Base-by-base conservation (phyloP, 2,329 filamentous ascomycete genomes). In the Rutstroemia sp. region DNA sequence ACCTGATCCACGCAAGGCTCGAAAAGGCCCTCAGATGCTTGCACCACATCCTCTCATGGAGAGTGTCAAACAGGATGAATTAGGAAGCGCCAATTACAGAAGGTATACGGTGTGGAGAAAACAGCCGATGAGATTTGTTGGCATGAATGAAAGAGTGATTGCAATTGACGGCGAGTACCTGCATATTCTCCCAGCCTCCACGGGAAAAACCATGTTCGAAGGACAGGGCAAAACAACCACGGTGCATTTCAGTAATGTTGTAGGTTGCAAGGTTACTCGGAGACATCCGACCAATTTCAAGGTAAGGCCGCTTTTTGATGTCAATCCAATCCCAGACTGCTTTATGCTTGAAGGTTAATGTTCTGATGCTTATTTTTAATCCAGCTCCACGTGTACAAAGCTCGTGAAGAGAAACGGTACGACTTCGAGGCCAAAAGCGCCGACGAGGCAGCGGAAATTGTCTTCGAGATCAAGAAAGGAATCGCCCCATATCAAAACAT, bases 151-250 rank as follows among this genome's bases (percentile, higher is more conserved):
- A 64, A 82, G 88, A 57, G 81, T 89, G 9, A 75, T 94, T 44
- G 84, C 87, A 48, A 89, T 95, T 62, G 89, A 92, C 64, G 88
- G 88, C 58, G 89, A 95, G 69, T 94, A 92, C 69, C 83, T 95
- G 60, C 88, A 92, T 71, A 90, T 95, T 64, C 86, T 90, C 79
- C 88, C 89, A 25, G 78, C 81, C 1, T 81, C 80, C 2, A 79
- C 79, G 9, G 84, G 84, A 39, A 88, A 87, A 68, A 56, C 82
- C 10, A 73, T 83, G 57, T 79, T 82, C 58, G 83, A 86, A 56
- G 78, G 77, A 21, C 78, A 76, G 55, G 81, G 81, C 38, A 91
- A 90, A 73, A 87, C 84, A 36, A 91, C 88, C 2, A 90, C 88
- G 42, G 87, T 92, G 48, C 88, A 92, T 65, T 92, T 92, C 68